Percentiles rank a stretch among this genome's conserved stretches.
Evolutionary conservation across 2,329 filamentous ascomycete species (phyloP).

Genomic region (Cucurbitaria berberidis): DNA sequence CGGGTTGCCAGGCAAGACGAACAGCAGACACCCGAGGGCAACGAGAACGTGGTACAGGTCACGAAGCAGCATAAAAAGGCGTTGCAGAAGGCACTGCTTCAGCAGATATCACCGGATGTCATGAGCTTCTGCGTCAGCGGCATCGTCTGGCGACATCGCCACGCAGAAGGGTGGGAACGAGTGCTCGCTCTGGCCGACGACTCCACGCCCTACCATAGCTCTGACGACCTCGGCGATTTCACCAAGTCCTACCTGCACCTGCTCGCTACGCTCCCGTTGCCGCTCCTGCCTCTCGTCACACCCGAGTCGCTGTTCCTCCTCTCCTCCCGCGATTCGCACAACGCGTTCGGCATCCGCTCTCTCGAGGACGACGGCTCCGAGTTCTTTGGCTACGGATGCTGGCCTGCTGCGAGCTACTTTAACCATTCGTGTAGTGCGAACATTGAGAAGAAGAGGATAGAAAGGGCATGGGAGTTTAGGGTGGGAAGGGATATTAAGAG

Average conservation of each 20-base stretch:
- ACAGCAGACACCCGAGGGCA: neutral
- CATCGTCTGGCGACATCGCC: constrained; percentile 41
- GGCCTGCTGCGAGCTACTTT: constrained; percentile 56
- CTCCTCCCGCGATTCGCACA: constrained; percentile 52
- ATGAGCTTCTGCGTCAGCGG: constrained; percentile 53
- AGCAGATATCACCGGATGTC: constrained; percentile 45
- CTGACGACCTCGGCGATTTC: constrained; percentile 49
- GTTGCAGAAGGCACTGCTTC: constrained; percentile 36
- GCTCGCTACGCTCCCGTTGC: constrained; percentile 47
- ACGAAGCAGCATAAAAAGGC: constrained; percentile 45
- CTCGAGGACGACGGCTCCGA: constrained; percentile 55
- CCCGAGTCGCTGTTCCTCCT: constrained; percentile 44
- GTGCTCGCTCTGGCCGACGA: constrained; percentile 51
- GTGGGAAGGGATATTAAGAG: constrained; percentile 41
- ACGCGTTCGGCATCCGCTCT: constrained; percentile 55
- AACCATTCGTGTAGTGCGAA: constrained; percentile 57
- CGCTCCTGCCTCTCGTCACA: constrained; percentile 45
- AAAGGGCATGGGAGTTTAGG: constrained; percentile 52
- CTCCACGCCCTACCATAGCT: constrained; percentile 50
- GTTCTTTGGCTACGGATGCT: constrained; percentile 57
- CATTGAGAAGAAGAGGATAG: constrained; percentile 50
- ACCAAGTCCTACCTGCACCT: constrained; percentile 53
- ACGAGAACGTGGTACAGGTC: constrained; percentile 13
- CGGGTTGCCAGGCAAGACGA: constrained; percentile 27
- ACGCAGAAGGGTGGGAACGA: constrained; percentile 38